Base-by-base conservation (phyloP, 352 stramenopile species). In the Phytophthora idaei region DNA sequence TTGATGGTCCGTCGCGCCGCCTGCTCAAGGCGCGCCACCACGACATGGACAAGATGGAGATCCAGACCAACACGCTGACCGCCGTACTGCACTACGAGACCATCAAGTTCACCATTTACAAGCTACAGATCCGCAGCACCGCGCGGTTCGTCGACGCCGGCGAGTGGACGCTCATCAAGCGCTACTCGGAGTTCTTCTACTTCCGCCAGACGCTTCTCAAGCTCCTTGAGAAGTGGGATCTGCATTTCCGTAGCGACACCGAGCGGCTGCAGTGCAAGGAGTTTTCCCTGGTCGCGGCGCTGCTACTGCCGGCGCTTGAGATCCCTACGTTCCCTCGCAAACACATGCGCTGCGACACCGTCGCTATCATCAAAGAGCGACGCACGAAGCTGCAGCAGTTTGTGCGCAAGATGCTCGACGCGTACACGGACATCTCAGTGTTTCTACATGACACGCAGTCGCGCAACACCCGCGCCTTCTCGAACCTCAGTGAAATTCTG, bases 41-140 rank as follows among this genome's bases (percentile, higher is more conserved):
- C 39, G 71, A 80, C 56, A 76, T 81, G 64, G 67, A 81, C 50
- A 80, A 80, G 51, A 76, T 85, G 65, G 68, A 78, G 54, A 77
- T 85, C 58, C 42, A 77, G 49, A 80, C 75, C 51, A 79, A 83
- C 49, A 71, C 70, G 39, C 57, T 85, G 42, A 78, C 71, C 25
- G 74, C 77, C 6, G 71, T 73, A 51, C 60, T 81, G 60, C 56
- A 79, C 57, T 60, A 42, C 50, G 73, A 80, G 17, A 63, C 63
- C 17, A 71, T 80, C 49, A 81, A 80, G 34, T 83, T 90, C 52
- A 92, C 84, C 21, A 57, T 90, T 12, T 92, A 92, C 75, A 76
- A 78, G 49, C 71, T 92, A 47, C 71, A 83, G 54, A 85, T 90
- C 65, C 67, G 68, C 55, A 85, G 76, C 51, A 78, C 67, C 25